Evolutionary conservation across 148 eudicot genomes (phyloP), one percentile per base, ranked within the genome.

Genomic region (Chenopodium berlandieri): DNA sequence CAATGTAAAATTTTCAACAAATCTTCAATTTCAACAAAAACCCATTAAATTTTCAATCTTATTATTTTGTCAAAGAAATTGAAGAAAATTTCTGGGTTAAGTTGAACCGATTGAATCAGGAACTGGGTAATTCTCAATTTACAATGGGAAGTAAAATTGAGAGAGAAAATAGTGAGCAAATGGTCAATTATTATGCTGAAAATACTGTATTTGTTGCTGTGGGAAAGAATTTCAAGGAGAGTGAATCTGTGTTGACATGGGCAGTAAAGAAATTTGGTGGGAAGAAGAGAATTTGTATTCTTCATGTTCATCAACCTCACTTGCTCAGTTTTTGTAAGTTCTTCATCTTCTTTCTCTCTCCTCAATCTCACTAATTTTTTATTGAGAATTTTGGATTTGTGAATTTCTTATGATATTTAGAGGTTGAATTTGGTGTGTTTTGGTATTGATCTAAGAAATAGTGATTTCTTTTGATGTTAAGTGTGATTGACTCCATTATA

Each of bases 171-270:
- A 89, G 85, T 68, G 83, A 37, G 37, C 86, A 81, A 31, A 44
- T 82, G 62, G 20, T 56, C 4, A 90, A 89, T 63, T 84, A 60
- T 77, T 84, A 84, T 86, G 90, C 85, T 7, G 94, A 91, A 9
- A 86, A 82, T 31, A 88, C 97, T 1, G 85, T 94, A 3, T 91
- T 91, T 81, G 97, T 94, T 47, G 97, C 98, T 22, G 97, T 94
- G 67, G 97, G 98, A 7, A 91, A 89, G 81, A 80, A 88, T 79
- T 75, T 91, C 76, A 86, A 89, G 81, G 94, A 92, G 58, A 85
- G 89, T 75, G 94, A 91, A 86, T 86, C 92, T 44, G 76, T 83
- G 75, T 81, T 94, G 67, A 83, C 86, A 62, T 94, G 97, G 97
- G 92, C 92, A 11, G 73, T 84, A 73, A 67, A 84, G 78, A 88